Percentiles rank a stretch among this genome's conserved stretches.
Evolutionary conservation across 768 basidiomycete species (phyloP).

Genomic region (Crucibulum laeve): DNA sequence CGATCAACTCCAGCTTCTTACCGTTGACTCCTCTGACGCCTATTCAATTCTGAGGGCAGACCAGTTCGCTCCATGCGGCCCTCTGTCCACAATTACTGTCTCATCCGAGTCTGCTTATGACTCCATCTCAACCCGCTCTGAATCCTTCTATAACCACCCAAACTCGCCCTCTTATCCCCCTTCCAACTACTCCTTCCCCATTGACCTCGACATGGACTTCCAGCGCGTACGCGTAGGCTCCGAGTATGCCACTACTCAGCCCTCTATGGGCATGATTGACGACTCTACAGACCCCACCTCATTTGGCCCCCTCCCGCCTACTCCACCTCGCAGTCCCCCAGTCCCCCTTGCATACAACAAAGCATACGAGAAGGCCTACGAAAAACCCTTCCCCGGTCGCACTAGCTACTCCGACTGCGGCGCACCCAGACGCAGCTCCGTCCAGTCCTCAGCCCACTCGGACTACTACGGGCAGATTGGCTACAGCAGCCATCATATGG

Average conservation of each 20-base stretch:
- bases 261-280: slow-evolving; percentile 30
- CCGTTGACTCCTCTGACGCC: slow-evolving; percentile 60
- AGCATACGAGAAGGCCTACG: slow-evolving; percentile 31
- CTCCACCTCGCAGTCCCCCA: slow-evolving; percentile 50
- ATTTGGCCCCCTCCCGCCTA: slow-evolving; percentile 54
- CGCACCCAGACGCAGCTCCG: slow-evolving; percentile 38
- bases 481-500: slow-evolving; percentile 35
- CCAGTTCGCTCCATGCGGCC: slow-evolving; percentile 63
- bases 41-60: slow-evolving; percentile 52
- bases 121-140: slow-evolving; percentile 62
- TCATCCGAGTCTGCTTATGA: slow-evolving; percentile 77
- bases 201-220: slow-evolving; percentile 75
- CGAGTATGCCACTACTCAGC: slow-evolving; percentile 47
- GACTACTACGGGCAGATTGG: slow-evolving; percentile 48
- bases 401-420: slow-evolving; percentile 69
- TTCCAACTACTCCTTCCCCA: slow-evolving; percentile 53
- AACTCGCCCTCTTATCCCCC: slow-evolving; percentile 34
- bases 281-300: slow-evolving; percentile 51
- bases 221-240: slow-evolving; percentile 55
- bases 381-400: slow-evolving; percentile 27
- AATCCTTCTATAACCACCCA: slow-evolving; percentile 66
- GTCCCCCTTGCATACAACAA: slow-evolving; percentile 20
- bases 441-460: slow-evolving; percentile 33
- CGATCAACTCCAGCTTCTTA: slow-evolving; percentile 59
- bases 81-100: slow-evolving; percentile 74